phyloP scores from a whole-genome alignment of 1,284 basidiomycete genomes.

The Schizopora paradoxa region DNA sequence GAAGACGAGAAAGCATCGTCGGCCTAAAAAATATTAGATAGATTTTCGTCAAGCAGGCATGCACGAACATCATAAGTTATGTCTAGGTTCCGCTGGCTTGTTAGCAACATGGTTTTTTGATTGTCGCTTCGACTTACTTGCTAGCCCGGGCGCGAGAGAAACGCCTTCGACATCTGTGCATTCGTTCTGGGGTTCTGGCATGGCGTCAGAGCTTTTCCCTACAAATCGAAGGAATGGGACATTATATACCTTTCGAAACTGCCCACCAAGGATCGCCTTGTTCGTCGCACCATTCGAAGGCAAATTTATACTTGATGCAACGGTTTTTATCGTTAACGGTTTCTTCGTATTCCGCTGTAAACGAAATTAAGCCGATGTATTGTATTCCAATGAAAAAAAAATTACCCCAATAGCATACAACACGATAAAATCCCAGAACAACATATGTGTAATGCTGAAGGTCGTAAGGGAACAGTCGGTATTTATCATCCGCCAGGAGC shows the following conservation, averaged over 20 bases:
- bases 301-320: conserved; percentile 70
- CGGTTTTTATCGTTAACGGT: conserved; percentile 38
- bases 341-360: conserved; percentile 57
- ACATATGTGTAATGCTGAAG: conserved; percentile 57
- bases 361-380: conserved; percentile 5
- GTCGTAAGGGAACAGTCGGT: conserved; percentile 64
- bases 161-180: too few species aligned
- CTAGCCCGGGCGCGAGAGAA: too few species aligned
- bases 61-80: too few species aligned
- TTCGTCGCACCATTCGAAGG: conserved; percentile 71
- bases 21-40: background rate
- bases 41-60: too few species aligned
- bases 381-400: conserved; percentile 1
- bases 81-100: too few species aligned
- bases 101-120: too few species aligned
- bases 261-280: conserved; percentile 43
- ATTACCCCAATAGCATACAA: conserved; percentile 69
- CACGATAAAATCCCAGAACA: conserved; percentile 67
- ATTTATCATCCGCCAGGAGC: conserved; percentile 67
- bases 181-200: too few species aligned
- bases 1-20: background rate
- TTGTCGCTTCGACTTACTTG: too few species aligned
- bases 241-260: background rate
- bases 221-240: too few species aligned
- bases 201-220: too few species aligned